Evolutionary conservation across 148 eudicot species (phyloP), one percentile per base, ranked within the genome.

Genomic region (Rhododendron molle): DNA sequence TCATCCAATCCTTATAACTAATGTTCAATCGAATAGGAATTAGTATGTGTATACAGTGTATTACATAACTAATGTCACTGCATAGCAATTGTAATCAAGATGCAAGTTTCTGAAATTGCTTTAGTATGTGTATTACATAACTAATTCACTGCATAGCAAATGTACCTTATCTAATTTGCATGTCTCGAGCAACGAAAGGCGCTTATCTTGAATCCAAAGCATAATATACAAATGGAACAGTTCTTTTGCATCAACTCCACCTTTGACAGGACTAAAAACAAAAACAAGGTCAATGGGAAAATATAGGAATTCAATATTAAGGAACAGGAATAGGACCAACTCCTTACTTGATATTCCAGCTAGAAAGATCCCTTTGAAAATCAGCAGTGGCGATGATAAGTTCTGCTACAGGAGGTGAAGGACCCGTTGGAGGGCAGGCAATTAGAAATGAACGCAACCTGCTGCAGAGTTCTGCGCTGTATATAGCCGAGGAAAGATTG

Each of bases 201-300:
- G 96, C 88, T 91, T 96, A 90, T 96, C 98, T 86, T 96, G 93
- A 83, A 96, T 94, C 98, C 98, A 96, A 49, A 91, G 91, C 83
- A 91, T 89, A 60, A 96, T 96, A 89, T 96, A 93, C 87, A 92
- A 80, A 89, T 96, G 96, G 90, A 96, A 96, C 93, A 96, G 81
- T 85, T 94, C 98, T 88, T 93, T 96, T 80, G 98, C 98, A 87
- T 93, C 97, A 84, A 96, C 98, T 76, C 98, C 98, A 49, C 94
- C 95, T 91, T 94, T 96, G 83, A 96, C 91, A 84, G 93, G 90
- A 89, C 98, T 96, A 86, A 56, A 69, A 10, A 30, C 11, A 92
- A 43, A 67, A 54, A 28, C 60, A 74, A 71, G 14, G 76, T 54
- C 21, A 76, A 67, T 15, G 16, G 18, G 28, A 12, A 49, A 5